Base-by-base conservation (phyloP, 1,139 yeast genomes). In the Pichia sp. region DNA sequence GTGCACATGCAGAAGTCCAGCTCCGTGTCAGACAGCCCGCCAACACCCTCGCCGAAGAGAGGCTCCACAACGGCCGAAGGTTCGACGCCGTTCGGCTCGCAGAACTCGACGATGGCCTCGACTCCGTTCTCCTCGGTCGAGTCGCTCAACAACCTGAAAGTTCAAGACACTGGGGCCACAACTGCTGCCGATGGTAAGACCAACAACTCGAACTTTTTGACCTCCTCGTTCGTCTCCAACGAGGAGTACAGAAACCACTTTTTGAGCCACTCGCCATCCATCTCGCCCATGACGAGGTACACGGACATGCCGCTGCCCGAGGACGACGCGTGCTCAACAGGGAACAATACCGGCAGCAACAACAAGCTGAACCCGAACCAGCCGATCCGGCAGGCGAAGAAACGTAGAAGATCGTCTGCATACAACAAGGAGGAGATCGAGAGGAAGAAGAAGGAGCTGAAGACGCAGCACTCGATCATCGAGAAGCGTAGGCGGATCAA, bases 401-500 rank as follows among this genome's bases (percentile, higher is more conserved):
- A 47, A 65, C 76, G 66, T 72, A 75, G 68, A 74, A 74, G 65
- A 67, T 79, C 62, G 65, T 56, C 61, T 2, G 54, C 75, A 4
- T 74, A 75, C 4, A 68, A 74, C 37, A 74, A 77, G 26, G 79
- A 78, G 51, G 86, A 81, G 60, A 62, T 79, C 48, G 83, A 79
- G 44, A 74, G 75, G 60, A 70, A 85, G 46, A 75, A 76, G 55
- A 72, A 75, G 54, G 87, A 85, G 58, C 71, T 86, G 70, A 66
- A 75, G 58, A 71, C 76, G 5, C 82, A 88, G 31, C 96, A 87
- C 66, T 82, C 89, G 7, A 83, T 85, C 45, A 87, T 87, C 57
- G 96, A 87, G 65, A 85, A 88, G 62, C 79, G 89, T 60, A 74
- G 96, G 59, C 72, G 96, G 52, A 78, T 84, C 53, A 85, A 86